Base-by-base conservation (phyloP, 495 filamentous ascomycete genomes). In the Cercophora scortea region DNA sequence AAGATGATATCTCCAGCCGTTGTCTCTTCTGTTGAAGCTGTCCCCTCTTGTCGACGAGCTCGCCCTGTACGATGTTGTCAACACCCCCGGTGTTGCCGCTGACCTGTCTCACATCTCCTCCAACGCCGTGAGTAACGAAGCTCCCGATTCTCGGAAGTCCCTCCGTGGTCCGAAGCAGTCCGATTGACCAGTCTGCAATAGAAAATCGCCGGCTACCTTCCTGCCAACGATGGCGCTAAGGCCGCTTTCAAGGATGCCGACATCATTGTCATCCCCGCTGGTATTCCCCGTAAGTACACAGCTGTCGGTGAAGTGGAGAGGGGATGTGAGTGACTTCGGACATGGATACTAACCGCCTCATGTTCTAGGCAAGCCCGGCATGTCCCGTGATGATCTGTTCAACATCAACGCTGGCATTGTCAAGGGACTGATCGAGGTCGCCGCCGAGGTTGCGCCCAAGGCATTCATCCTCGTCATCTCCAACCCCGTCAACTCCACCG, bases 301-400 rank as follows among this genome's bases (percentile, higher is more conserved):
- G 46, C 53, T 45, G 35, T 42, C 52, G 47, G 53, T 58, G 51
- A 32, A 51, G n/a, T 11, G 12, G 25, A 5, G 2, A 25, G 12
- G 25, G 25, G 2, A 25, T 25, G 25, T 25, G 25, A 25, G 25
- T 25, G 25, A 5, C 25, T 25, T 25, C 25, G 25, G 25, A 5
- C 25, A 25, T 35, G 53, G 32, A 58, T 50, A 33, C 18, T 50
- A 32, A 46, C 10, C 11, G n/a, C 12, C 55, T n/a, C 48, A 46
- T 19, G 17, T 10, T 10, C 17, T 46, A 96, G 92, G 92, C 72
- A 97, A 97, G 79, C 93, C 93, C 53, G 94, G 94, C 64, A 98
- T 98, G 93, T 96, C 86, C 69, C 90, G 93, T 77, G 94, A 98
- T 64, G 91, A 96, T 62, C 89, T 98, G 51, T 98, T 98, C 86